Base-by-base conservation (phyloP, 345 rosid species). In the Eucalyptus lansdowneana region DNA sequence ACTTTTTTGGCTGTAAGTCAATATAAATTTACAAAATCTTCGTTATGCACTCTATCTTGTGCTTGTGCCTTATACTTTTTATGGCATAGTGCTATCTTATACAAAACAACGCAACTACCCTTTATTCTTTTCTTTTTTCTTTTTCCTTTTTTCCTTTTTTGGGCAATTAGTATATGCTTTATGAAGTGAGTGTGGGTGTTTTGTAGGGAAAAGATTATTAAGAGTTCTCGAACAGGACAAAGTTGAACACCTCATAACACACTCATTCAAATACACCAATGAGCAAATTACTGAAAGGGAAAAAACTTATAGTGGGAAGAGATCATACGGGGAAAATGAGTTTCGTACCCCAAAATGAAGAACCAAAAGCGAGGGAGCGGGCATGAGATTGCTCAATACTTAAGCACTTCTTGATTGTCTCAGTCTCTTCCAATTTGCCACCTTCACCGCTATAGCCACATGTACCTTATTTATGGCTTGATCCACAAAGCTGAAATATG, bases 141-240 rank as follows among this genome's bases (percentile, higher is more conserved):
- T 2, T 1, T 5, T 2, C 3, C 3, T 6, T 7, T 6, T 50
- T 50, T 1, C 2, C 22, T 3, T 17, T 51, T 51, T 7, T 17
- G 56, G 22, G 56, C 56, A 51, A 51, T 51, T 51, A 51, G 56
- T 51, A 51, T 51, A 51, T 51, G 54, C 54, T 51, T 51, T 51
- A 51, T 51, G 56, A 51, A 51, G 56, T 51, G 56, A 51, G 56
- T 51, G 56, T 51, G 54, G 2, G 56, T 51, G 56, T 51, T 51
- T 0, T 17, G 7, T 51, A 17, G 56, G 22, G 56, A 51, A 51
- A 51, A 51, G 4, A 51, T 29, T 29, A 65, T 25, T 14, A 7
- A 67, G 40, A n/a, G 40, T n/a, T n/a, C 76, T 0, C 6, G 37
- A 8, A 10, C 22, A 31, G 40, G 40, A 67, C 80, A 15, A 67